Base-by-base conservation (phyloP, 2,329 filamentous ascomycete genomes). In the Akanthomyces dipterigenus region DNA sequence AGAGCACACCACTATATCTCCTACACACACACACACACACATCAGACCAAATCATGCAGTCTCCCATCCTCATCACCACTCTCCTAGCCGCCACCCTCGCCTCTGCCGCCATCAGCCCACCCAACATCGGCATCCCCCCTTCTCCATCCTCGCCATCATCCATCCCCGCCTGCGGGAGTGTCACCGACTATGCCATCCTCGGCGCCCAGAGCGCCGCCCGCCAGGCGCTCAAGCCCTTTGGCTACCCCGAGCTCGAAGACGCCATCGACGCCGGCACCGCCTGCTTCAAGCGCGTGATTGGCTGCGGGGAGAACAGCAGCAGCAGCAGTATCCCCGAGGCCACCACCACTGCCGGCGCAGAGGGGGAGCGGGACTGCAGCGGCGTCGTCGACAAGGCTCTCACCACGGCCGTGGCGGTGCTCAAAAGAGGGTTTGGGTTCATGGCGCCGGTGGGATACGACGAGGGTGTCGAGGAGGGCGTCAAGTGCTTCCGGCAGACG, bases 401-500 rank as follows among this genome's bases (percentile, higher is more conserved):
- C 28, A 9, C 9, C 3, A 9, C 1, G 24, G 46, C 46, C n/a
- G 18, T 9, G 22, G 3, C 11, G 24, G 11, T 6, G 24, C 36
- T 55, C 18, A 7, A 5, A 6, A 16, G 9, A 2, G 36, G 9
- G 1, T 24, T 54, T 14, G 22, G 22, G 3, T 12, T 26, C 8
- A 4, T 7, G 9, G 14, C 7, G 20, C 36, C 34, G 8, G 9
- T 18, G 8, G 2, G 7, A 4, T 40, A 4, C 24, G 9, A 42
- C 8, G 7, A 11, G 20, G 20, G 34, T 22, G 20, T 54, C 11
- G n/a, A 6, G 36, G 31, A 26, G 14, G 50, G 34, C 22, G 5
- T 28, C 36, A 28, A 42, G 36, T n/a, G 8, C 14, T 42, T 54
- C 16, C 24, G n/a, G 22, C 1, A n/a, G 91, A 90, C 26, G 87